Conservation (phyloP, 108 stramenopile species). For the Cyclotella choctawhatcheeana region DNA sequence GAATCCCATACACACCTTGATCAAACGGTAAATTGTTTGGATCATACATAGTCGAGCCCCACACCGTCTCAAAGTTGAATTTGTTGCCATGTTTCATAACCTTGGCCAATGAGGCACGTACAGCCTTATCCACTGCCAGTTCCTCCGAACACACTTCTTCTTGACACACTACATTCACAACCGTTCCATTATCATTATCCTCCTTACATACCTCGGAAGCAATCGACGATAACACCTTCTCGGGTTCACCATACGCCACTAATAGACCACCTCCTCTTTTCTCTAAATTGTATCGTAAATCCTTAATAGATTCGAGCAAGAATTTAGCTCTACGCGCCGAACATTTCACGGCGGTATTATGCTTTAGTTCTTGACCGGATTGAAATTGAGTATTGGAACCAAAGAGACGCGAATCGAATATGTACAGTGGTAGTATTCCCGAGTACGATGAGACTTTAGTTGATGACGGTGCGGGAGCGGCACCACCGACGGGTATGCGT, state of each 20-base stretch:
- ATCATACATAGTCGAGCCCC: conserved; percentile 94
- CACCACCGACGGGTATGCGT: too few species aligned
- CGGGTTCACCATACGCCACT: conserved; percentile 72
- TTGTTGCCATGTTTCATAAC: conserved; percentile 9
- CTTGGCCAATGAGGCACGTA: conserved; percentile 45
- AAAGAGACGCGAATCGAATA: conserved; percentile 80
- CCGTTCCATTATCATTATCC: background rate
- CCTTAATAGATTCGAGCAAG: conserved; percentile 71
- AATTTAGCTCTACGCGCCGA: conserved; percentile 80
- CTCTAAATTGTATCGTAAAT: conserved; percentile 67
- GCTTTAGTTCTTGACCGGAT: conserved; percentile 26
- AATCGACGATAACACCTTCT: conserved; percentile 56
- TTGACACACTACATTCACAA: conserved; percentile 57
- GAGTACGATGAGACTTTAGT: background rate
- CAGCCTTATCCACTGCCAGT: conserved; percentile 60
- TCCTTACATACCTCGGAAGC: conserved; percentile 5
- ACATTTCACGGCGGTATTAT: conserved; percentile 61
- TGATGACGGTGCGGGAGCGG: conserved; percentile 9
- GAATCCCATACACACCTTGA: conserved; percentile 65
- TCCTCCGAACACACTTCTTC: conserved; percentile 86
- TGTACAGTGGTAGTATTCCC: conserved; percentile 75
- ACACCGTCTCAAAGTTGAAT: conserved; percentile 66
- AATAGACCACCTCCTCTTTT: conserved; percentile 63
- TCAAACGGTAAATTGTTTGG: conserved; percentile 84
- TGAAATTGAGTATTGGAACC: conserved; percentile 47